Base-by-base conservation (phyloP, 495 filamentous ascomycete species). In the Hyaloscypha bicolor region DNA sequence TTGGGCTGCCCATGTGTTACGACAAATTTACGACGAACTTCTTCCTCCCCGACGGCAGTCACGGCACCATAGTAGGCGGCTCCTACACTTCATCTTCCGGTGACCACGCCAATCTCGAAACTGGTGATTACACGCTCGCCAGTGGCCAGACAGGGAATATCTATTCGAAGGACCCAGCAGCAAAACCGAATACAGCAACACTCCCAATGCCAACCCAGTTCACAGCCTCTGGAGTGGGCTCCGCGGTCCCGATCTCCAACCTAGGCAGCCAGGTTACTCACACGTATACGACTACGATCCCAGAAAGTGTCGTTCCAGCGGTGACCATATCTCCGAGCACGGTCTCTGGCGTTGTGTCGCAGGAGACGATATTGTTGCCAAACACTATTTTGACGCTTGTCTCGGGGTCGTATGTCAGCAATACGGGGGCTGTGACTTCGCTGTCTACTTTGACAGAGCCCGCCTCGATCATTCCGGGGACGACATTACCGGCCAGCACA, bases 1-100 rank as follows among this genome's bases (percentile, higher is more conserved):
- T 69, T 9, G 21, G 39, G 33, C 69, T 73, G 14, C 70, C 66
- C 22, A 66, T 71, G 61, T 70, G 68, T 35, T 71, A 80, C 63
- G 77, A 82, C 63, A 75, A 74, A 48, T 81, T 77, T 66, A 81
- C 80, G 0, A 82, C 80, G 2, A 74, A 81, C 31, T 81, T 64
- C 58, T 72, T 72, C 45, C 76, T 81, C 37, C 75, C 79, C 11
- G 79, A 78, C 53, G 77, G 75, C 12, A 77, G 77, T 19, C 77
- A 69, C 31, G 80, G 80, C 12, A 76, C 76, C 4, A 69, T 81
- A 3, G 70, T 72, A 4, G 69, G 69, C 1, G 80, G 79, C 39
- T 52, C 74, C 14, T 81, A 79, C 65, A 77, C 52, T 11, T 68
- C 69, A 0, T 57, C 65, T 6, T 55, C 56, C 30, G 77, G 76